These are phyloP conservation scores for Xylaria sp. DNA, from an alignment of 2,329 filamentous ascomycete genomes.

Conservation along the genomic window DNA sequence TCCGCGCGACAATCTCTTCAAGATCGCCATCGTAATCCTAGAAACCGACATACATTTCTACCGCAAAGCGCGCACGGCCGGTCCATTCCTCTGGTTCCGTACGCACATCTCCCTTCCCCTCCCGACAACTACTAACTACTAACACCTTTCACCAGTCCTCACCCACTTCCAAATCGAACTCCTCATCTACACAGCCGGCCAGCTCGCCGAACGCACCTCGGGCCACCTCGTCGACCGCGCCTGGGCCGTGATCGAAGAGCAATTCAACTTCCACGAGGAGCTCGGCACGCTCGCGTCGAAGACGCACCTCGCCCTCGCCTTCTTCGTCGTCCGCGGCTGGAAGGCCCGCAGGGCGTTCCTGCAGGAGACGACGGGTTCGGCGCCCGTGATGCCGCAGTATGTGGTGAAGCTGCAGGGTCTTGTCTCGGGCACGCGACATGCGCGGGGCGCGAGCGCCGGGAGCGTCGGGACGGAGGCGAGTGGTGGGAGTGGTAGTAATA, in stretches of 20 bases:
- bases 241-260: slow-evolving; percentile 44
- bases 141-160: slow-evolving; percentile 22
- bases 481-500: slow-evolving; percentile 3
- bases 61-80: slow-evolving; percentile 37
- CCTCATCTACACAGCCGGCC: slow-evolving; percentile 50
- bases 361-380: slow-evolving; percentile 32
- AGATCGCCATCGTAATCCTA: slow-evolving; percentile 44
- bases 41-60: slow-evolving; percentile 45
- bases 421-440: slow-evolving; percentile 33
- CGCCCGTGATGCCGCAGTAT: slow-evolving; percentile 41
- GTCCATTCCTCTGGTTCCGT: slow-evolving; percentile 51
- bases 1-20: slow-evolving; percentile 51
- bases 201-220: slow-evolving; percentile 45
- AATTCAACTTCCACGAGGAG: slow-evolving; percentile 47
- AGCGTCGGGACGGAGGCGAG: not conserved
- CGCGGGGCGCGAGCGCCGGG: no score
- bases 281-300: slow-evolving; percentile 46
- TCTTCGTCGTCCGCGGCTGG: slow-evolving; percentile 50
- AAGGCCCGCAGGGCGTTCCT: slow-evolving; percentile 43
- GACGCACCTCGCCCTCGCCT: slow-evolving; percentile 40
- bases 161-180: slow-evolving; percentile 52
- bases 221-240: slow-evolving; percentile 50
- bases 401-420: slow-evolving; percentile 41
- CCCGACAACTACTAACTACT: slow-evolving; percentile 10
- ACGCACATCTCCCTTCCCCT: slow-evolving; percentile 26